phyloP scores from a whole-genome alignment of 202 grass and related monocot genomes.

The Cymbopogon flexuosus region DNA sequence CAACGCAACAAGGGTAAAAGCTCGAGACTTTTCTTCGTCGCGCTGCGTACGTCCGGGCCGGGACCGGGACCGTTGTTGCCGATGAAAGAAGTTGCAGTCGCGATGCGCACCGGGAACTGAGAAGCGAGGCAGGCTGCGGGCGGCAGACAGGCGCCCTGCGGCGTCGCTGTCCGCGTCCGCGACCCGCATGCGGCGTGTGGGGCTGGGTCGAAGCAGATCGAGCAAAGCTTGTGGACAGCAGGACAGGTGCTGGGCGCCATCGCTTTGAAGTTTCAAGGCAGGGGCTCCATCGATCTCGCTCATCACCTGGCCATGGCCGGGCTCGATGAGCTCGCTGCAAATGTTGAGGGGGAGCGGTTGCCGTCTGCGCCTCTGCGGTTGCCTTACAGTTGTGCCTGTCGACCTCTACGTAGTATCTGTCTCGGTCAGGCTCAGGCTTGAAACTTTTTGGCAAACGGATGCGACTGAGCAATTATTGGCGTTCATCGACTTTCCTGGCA shows the following conservation, averaged over 20 bases:
- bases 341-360: background rate
- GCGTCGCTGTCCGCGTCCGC: conserved; percentile 17
- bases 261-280: conserved; percentile 32
- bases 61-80: background rate
- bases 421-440: background rate
- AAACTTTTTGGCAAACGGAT: background rate
- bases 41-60: background rate
- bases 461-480: background rate
- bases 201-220: background rate
- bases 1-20: background rate
- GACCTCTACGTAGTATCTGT: background rate
- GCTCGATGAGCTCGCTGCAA: background rate
- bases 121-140: background rate
- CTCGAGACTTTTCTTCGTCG: background rate
- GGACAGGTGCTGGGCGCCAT: conserved; percentile 24
- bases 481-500: background rate
- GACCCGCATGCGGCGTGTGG: background rate
- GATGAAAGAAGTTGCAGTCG: background rate
- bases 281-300: background rate
- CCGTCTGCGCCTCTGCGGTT: conserved; percentile 30
- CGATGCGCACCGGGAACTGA: conserved; percentile 5
- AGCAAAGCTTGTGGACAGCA: background rate
- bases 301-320: background rate
- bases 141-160: background rate
- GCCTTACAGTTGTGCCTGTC: conserved; percentile 34